These are phyloP conservation scores for Incumbomyces delicatus DNA, from an alignment of 2,329 filamentous ascomycete genomes.

Conservation along the genomic window DNA sequence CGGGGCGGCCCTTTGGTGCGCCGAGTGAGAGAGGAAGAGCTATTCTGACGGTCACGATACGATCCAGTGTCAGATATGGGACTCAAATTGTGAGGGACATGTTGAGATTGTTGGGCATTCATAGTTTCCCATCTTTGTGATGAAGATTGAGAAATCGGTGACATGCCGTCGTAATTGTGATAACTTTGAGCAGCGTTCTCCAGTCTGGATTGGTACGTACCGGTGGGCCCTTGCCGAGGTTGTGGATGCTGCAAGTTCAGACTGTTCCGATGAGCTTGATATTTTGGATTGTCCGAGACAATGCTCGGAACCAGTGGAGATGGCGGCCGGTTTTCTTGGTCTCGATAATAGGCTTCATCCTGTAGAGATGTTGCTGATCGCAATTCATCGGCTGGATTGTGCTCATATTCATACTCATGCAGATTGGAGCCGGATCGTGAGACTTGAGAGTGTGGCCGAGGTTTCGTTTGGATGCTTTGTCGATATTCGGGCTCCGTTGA, in stretches of 20 bases:
- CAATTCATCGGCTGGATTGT: slow-evolving; percentile 37
- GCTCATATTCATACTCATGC: slow-evolving; percentile 50
- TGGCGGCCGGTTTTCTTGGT: slow-evolving; percentile 41
- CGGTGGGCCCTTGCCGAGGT: slow-evolving; percentile 52
- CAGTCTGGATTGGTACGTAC: slow-evolving; percentile 51
- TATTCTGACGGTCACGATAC: slow-evolving; percentile 25
- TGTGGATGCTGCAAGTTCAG: slow-evolving; percentile 56
- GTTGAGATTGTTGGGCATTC: slow-evolving; percentile 17
- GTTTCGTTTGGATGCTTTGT: slow-evolving; percentile 46
- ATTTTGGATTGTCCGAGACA: slow-evolving; percentile 48
- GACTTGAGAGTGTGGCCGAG: slow-evolving; percentile 52
- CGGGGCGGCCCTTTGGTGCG: slow-evolving; percentile 35
- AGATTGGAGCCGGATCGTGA: slow-evolving; percentile 73
- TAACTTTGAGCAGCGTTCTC: slow-evolving; percentile 52
- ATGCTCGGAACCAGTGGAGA: slow-evolving; percentile 55
- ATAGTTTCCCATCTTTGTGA: slow-evolving; percentile 35
- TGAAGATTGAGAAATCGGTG: slow-evolving; percentile 32
- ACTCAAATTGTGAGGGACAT: slow-evolving; percentile 27
- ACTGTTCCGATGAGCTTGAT: slow-evolving; percentile 55
- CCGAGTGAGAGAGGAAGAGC: slow-evolving; percentile 12
- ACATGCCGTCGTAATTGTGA: slow-evolving; percentile 21
- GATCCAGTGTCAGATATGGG: slow-evolving; percentile 39
- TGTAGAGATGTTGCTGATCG: slow-evolving; percentile 35
- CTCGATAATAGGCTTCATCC: slow-evolving; percentile 22
- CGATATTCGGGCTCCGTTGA: slow-evolving; percentile 75